Evolutionary conservation across 169 alveolate genomes (phyloP), one percentile per base, ranked within the genome.

Genomic region (Eimeria praecox): DNA sequence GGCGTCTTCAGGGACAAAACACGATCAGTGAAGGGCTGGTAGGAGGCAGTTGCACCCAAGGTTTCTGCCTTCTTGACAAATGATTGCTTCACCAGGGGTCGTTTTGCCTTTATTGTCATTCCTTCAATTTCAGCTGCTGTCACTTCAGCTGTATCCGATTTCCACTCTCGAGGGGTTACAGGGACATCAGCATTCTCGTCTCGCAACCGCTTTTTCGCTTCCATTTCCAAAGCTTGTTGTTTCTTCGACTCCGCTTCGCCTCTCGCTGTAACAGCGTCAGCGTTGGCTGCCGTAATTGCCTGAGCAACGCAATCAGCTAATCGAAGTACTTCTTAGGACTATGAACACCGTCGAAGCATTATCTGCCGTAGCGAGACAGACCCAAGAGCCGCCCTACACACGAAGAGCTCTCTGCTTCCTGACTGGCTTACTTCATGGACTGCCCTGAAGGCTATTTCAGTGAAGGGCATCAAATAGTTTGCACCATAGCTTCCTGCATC

Each of bases 391-490:
- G 49, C 44, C 9, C 3, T 6, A 12, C n/a, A 16, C 80, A 3
- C 3, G 5, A 18, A 22, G n/a, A 5, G 80, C 49, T 3, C 1
- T n/a, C 12, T 33, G 16, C 9, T 10, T 24, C 80, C 49, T 33
- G 44, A 14, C 80, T 69, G 80, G 49, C 80, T 35, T 69, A 69
- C 80, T 69, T 69, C 80, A 2, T 69, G 80, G n/a, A 86, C 93
- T 30, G 93, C 85, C 27, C 42, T 30, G 85, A 40, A 77, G 27
- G 95, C 95, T n/a, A 92, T 40, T 59, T 92, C 92, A 14, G 77
- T 92, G 83, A 92, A 92, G 52, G 88, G 83, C 95, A 82, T 46
- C 42, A 83, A 38, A 30, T 30, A 92, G 46, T 77, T 73, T 62
- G 52, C 56, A 9, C 95, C 95, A 42, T 92, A 92, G 73, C 54